These are phyloP conservation scores for Penstemon barbatus DNA, from an alignment of 257 asterid species.

Conservation along the genomic window DNA sequence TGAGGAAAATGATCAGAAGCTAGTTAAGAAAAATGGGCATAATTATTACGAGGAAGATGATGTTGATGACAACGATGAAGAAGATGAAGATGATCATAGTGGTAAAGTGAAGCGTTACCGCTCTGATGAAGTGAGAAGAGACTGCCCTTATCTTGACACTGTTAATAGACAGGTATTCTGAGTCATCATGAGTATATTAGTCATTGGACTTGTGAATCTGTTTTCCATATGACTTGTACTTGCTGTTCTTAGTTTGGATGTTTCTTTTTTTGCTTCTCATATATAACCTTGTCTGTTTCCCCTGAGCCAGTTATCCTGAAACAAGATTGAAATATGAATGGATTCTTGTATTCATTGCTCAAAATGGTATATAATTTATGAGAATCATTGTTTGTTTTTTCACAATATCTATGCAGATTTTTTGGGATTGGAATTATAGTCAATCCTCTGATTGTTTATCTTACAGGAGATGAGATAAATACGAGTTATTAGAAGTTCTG, in stretches of 20 bases:
- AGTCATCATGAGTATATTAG: conserved; percentile 8
- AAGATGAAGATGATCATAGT: conserved; percentile 28
- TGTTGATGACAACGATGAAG: conserved; percentile 39
- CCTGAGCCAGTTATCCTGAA: background rate
- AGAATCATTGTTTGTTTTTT: background rate
- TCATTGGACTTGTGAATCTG: conserved; percentile 1
- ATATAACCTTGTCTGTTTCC: conserved; percentile 3
- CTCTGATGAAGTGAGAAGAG: conserved; percentile 73
- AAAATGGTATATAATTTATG: background rate
- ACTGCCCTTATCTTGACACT: conserved; percentile 95
- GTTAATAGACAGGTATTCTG: conserved; percentile 86
- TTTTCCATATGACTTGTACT: no score
- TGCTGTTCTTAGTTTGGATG: background rate
- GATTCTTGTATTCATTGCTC: background rate
- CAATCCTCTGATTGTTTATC: background rate
- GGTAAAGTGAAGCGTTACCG: conserved; percentile 51
- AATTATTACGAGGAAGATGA: conserved; percentile 36
- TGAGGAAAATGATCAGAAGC: conserved; percentile 42
- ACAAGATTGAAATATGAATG: background rate
- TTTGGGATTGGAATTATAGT: background rate
- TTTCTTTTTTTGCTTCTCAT: background rate
- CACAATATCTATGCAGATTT: background rate
- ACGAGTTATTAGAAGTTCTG: no score
- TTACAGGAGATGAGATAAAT: background rate
- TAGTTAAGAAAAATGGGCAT: conserved; percentile 33